These are phyloP conservation scores for Tulasnella sp. DNA, from an alignment of 768 basidiomycete genomes.

Conservation along the genomic window DNA sequence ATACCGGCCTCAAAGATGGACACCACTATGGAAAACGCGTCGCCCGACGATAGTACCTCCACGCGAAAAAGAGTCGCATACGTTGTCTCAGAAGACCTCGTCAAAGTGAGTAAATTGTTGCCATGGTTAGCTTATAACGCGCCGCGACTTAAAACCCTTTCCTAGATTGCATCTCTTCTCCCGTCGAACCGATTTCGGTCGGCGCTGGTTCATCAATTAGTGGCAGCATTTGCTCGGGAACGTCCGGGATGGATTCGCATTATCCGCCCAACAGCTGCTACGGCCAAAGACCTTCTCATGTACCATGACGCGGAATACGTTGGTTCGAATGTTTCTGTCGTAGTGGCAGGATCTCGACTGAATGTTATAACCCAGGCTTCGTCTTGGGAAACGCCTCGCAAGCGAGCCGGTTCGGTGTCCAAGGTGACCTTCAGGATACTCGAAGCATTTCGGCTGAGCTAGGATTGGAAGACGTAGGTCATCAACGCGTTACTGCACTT, in stretches of 20 bases:
- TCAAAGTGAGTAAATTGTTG: constrained; percentile 42
- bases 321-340: constrained; percentile 28
- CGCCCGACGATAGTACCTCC: background rate
- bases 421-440: constrained; percentile 14
- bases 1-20: background rate
- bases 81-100: constrained; percentile 56
- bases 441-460: constrained; percentile 42
- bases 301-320: constrained; percentile 43
- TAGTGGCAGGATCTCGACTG: background rate
- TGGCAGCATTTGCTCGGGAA: constrained; percentile 44
- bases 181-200: constrained; percentile 59
- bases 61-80: constrained; percentile 41
- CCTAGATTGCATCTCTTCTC: constrained; percentile 52
- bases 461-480: constrained; percentile 58
- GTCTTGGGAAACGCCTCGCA: background rate
- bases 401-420: background rate
- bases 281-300: constrained; percentile 35
- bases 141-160: background rate
- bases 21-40: background rate
- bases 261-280: constrained; percentile 35
- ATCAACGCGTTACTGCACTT: constrained; percentile 41
- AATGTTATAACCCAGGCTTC: background rate
- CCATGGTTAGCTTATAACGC: background rate
- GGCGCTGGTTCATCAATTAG: constrained; percentile 60
- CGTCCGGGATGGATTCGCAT: constrained; percentile 30